These are phyloP conservation scores for Xylaria sp. DNA, from an alignment of 2,329 filamentous ascomycete genomes.

Conservation along the genomic window DNA sequence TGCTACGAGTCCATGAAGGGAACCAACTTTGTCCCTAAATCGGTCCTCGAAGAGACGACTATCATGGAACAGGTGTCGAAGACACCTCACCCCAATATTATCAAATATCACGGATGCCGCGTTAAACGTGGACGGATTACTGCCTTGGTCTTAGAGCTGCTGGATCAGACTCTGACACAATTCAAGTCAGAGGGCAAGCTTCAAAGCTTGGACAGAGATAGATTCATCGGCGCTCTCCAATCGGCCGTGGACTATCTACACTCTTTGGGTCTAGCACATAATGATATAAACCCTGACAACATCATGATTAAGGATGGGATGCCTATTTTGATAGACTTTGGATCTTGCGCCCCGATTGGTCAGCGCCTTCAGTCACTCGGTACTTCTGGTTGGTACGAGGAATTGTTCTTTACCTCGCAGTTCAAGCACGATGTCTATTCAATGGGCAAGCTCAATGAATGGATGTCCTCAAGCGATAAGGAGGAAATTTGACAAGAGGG, in stretches of 20 bases:
- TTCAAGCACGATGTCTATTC: neutral
- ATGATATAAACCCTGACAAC: neutral
- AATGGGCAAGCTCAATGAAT: too few species aligned
- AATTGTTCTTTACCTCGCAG: neutral
- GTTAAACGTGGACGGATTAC: neutral
- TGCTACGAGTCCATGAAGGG: neutral
- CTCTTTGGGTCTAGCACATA: neutral
- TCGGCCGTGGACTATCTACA: neutral
- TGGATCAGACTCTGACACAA: neutral
- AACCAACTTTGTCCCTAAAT: neutral
- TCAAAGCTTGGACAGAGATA: neutral
- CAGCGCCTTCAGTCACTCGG: neutral
- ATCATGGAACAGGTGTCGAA: neutral
- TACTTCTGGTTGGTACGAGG: neutral
- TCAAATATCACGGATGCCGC: neutral
- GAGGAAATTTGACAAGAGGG: too few species aligned
- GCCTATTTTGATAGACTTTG: neutral
- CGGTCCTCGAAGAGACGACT: neutral
- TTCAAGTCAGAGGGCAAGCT: neutral
- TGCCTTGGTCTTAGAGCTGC: neutral
- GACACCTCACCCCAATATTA: neutral
- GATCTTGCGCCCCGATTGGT: neutral
- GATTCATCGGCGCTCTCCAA: neutral
- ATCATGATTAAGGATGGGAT: neutral
- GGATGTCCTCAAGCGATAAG: too few species aligned